Evolutionary conservation across 2,329 filamentous ascomycete genomes (phyloP).

Genomic region (Exophiala aquamarina): DNA sequence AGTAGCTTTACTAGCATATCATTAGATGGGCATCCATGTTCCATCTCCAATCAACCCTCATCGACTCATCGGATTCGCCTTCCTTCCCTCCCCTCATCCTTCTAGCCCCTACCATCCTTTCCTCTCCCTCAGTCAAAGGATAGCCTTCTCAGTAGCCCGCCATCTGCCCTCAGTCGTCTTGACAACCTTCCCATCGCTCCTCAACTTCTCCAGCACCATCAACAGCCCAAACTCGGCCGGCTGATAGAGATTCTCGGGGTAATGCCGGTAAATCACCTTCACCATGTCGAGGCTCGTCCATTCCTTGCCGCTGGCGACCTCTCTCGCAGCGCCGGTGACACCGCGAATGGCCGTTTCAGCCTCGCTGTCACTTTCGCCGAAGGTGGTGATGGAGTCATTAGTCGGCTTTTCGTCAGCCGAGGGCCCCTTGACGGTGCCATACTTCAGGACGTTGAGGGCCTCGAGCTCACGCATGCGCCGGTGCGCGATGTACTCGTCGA

Average conservation of each 20-base stretch:
- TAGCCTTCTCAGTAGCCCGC: conserved; percentile 26
- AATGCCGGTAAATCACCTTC: conserved; percentile 79
- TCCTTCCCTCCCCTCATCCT: no score
- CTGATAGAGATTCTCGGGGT: conserved; percentile 71
- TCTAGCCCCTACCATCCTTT: no score
- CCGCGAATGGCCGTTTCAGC: conserved; percentile 39
- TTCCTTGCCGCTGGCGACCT: conserved; percentile 31
- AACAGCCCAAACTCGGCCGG: conserved; percentile 74
- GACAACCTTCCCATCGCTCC: conserved; percentile 67
- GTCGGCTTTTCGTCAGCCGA: conserved; percentile 7
- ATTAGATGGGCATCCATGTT: no score
- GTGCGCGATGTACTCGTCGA: conserved; percentile 81
- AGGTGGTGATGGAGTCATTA: conserved; percentile 28
- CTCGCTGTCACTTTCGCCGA: conserved; percentile 19
- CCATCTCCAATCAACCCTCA: no score
- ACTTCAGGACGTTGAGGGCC: conserved; percentile 64
- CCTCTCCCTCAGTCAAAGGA: conserved; percentile 17
- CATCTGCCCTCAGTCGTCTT: conserved; percentile 25
- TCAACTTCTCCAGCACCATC: conserved; percentile 78
- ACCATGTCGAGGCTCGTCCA: conserved; percentile 81
- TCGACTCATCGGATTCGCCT: no score
- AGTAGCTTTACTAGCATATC: no score
- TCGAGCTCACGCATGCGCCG: conserved; percentile 77
- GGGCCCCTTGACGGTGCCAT: conserved; percentile 31
- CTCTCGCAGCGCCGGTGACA: conserved; percentile 29